Percentiles rank a stretch among this genome's conserved stretches.
phyloP scores from a whole-genome alignment of 768 basidiomycete genomes.

The Leccinellum albellum region DNA sequence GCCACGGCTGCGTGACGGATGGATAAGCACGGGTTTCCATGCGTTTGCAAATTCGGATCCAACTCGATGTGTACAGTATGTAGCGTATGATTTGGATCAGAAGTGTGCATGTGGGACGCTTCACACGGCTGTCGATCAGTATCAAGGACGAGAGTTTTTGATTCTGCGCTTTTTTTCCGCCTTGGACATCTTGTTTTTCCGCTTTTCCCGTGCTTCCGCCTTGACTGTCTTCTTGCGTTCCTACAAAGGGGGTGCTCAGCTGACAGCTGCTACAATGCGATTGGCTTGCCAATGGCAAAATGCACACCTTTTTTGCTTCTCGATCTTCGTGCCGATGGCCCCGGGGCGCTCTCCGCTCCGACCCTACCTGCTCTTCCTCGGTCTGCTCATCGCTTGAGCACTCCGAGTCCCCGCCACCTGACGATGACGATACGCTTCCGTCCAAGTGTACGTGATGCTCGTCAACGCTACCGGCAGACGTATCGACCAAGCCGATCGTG shows the following conservation, averaged over 20 bases:
- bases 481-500: conserved; percentile 73
- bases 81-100: neutral
- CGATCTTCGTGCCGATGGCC: conserved; percentile 93
- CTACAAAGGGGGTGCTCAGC: conserved; percentile 37
- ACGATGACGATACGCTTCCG: conserved; percentile 16
- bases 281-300: neutral
- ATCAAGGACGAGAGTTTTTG: conserved; percentile 42
- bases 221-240: conserved; percentile 90
- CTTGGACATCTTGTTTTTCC: conserved; percentile 94
- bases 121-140: conserved; percentile 14
- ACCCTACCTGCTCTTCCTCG: conserved; percentile 34
- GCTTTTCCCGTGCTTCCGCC: conserved; percentile 79
- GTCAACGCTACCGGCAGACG: conserved; percentile 11
- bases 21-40: conserved; percentile 40
- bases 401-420: conserved; percentile 23
- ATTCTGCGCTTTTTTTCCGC: conserved; percentile 87
- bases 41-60: conserved; percentile 3
- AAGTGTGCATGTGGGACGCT: conserved; percentile 5
- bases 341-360: conserved; percentile 56
- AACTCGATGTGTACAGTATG: conserved; percentile 8
- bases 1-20: conserved; percentile 89
- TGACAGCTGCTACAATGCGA: neutral
- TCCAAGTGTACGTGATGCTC: conserved; percentile 18
- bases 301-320: conserved; percentile 78
- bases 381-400: conserved; percentile 33